phyloP scores from a whole-genome alignment of 371 early-diverging fungal genomes.

The Mucor piriformis region DNA sequence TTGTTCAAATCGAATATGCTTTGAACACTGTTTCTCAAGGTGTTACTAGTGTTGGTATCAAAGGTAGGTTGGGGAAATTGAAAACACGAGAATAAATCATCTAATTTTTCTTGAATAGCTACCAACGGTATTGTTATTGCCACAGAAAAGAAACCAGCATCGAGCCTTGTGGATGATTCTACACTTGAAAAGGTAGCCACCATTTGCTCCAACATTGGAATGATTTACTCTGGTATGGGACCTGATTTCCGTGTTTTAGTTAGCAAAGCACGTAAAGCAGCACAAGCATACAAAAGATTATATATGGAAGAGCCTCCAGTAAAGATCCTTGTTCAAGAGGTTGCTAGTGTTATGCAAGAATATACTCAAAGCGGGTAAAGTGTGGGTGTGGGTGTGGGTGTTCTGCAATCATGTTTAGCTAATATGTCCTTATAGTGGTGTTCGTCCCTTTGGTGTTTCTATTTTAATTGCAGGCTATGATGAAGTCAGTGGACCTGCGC shows the following conservation, averaged over 20 bases:
- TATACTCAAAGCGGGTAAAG: constrained; percentile 96
- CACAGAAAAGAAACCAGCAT: constrained; percentile 95
- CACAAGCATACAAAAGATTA: constrained; percentile 92
- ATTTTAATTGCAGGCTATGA: constrained; percentile 96
- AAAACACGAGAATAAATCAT: no score
- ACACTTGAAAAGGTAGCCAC: constrained; percentile 88
- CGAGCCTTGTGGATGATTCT: constrained; percentile 91
- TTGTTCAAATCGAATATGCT: constrained; percentile 99
- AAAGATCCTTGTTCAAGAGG: constrained; percentile 92
- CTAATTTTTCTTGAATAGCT: constrained; percentile 51
- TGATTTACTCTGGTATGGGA: constrained; percentile 99
- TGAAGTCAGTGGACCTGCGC: constrained; percentile 81
- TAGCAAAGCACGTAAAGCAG: constrained; percentile 93
- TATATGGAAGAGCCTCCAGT: constrained; percentile 96
- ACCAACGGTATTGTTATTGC: constrained; percentile 98
- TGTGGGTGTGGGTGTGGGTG: constrained; percentile 7
- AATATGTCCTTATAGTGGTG: constrained; percentile 72
- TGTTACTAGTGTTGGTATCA: constrained; percentile 97
- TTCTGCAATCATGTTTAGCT: not conserved
- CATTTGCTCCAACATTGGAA: constrained; percentile 91
- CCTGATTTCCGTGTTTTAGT: constrained; percentile 97
- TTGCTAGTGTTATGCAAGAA: constrained; percentile 98
- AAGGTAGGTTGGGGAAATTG: constrained; percentile 71
- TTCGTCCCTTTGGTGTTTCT: constrained; percentile 99
- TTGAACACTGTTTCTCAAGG: constrained; percentile 95